Base-by-base conservation (phyloP, 139 green algal genomes). In the Chara braunii region DNA sequence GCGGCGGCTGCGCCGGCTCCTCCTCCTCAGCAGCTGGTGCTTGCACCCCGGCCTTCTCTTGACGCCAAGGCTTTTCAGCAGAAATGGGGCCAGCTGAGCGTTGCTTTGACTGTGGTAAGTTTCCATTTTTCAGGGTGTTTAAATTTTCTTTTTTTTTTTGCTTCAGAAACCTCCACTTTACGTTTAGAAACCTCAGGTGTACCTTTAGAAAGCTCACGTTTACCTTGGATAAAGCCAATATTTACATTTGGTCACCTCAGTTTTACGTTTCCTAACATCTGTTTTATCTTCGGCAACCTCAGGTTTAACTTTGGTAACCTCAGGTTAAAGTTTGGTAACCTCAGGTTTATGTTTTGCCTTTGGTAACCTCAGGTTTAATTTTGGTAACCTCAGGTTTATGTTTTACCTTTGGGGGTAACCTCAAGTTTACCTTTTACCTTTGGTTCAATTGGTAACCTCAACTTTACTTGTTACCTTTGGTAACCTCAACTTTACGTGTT, bases 1-100 rank as follows among this genome's bases (percentile, higher is more conserved):
- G 2, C 37, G 33, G 3, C 32, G 18, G 36, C 43, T 24, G 11
- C 43, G 68, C 7, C 42, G 31, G 29, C 52, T 3, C 12, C 53
- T 31, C 12, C 43, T 32, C 24, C 37, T 18, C 66, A 59, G 2
- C 22, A 37, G 23, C 23, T 80, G 12, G 22, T 14, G 43, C 43
- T 78, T 55, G 57, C 58, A 1, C 55, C 58, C 7, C 48, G 78
- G 18, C 51, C 79, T 2, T 23, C 74, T 9, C 61, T 72, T 6
- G 64, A 81, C 30, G 66, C 73, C 14, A 12, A 22, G 18, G 62
- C 29, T 18, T 94, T 94, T 60, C 86, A 91, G 73, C 63, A 67
- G 14, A 74, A 78, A n/a, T 94, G 87, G 87, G 64, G 60, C 24
- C 37, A 74, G 18, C 61, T 90, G 60, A 64, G 77, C 1, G 29